Base-by-base conservation (phyloP, 345 rosid genomes). In the Sisymbrium altissimum region DNA sequence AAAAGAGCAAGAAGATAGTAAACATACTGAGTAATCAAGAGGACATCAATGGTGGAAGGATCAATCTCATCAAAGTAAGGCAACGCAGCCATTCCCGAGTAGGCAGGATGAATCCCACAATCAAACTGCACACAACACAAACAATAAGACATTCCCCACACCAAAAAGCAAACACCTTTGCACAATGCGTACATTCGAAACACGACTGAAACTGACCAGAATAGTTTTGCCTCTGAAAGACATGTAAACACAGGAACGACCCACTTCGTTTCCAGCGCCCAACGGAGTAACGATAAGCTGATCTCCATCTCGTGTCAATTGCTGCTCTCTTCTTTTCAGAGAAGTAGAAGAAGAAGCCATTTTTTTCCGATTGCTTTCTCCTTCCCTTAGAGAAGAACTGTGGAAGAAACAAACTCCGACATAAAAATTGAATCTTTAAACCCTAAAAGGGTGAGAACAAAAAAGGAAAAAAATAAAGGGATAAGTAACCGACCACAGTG, bases 21-120 rank as follows among this genome's bases (percentile, higher is more conserved):
- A 9, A 75, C 86, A 43, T 85, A 93, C 98, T 91, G 98, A 14
- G 98, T 93, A 32, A 93, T 82, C 72, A 93, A 89, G 68, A 93
- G 97, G 4, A 89, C 95, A 64, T 93, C 98, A 59, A 91, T 82
- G 33, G 83, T 36, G 9, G 97, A 91, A 77, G 98, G 98, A 80
- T 91, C 98, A 65, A 93, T 93, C 70, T 93, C 98, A 84, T 94
- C 97, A 40, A 91, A 91, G 79, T 94, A 91, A 12, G 96, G 97
- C 74, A 91, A 79, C 30, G 98, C 96, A 46, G 97, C 86, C 98
- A 94, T 91, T 7, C 98, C 98, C 0, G 93, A 84, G 64, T 91
- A 94, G 30, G 86, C 95, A 5, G 90, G 98, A 65, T 94, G 90
- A 77, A 93, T 93, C 62, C 98, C 98, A 68, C 97, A 93, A 71